Conservation (phyloP, 2,329 filamentous ascomycete genomes). For the Delphinella strobiligena region DNA sequence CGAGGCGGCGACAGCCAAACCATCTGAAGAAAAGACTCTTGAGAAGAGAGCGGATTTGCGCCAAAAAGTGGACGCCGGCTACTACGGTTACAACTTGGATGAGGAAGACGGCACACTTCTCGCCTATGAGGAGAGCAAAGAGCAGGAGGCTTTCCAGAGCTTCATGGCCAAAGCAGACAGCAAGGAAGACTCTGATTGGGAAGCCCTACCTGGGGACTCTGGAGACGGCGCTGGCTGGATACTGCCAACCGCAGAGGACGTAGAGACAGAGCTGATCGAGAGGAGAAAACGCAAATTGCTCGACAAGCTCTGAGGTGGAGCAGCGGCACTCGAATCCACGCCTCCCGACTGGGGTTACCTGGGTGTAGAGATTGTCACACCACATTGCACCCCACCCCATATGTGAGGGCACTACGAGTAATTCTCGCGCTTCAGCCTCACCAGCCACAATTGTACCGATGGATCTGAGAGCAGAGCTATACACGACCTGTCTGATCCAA, state of each 20-base stretch:
- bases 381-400: too few species aligned
- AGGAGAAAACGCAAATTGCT: conserved; percentile 70
- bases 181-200: conserved; percentile 45
- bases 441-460: too few species aligned
- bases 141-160: conserved; percentile 61
- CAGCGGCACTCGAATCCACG: too few species aligned
- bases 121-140: conserved; percentile 70
- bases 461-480: too few species aligned
- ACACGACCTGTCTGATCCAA: too few species aligned
- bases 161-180: conserved; percentile 47
- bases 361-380: too few species aligned
- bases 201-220: conserved; percentile 72
- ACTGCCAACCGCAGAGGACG: conserved; percentile 76
- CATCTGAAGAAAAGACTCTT: conserved; percentile 41
- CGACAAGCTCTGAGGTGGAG: conserved; percentile 56
- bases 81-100: conserved; percentile 88
- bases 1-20: conserved; percentile 55
- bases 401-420: too few species aligned
- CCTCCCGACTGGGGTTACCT: too few species aligned
- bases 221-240: conserved; percentile 76
- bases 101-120: conserved; percentile 79
- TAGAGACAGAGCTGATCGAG: conserved; percentile 88
- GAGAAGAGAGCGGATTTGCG: conserved; percentile 59
- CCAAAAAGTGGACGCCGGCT: conserved; percentile 77
- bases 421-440: too few species aligned